Base-by-base conservation (phyloP, 192 early-diverging fungal genomes). In the Diversispora eburnea region DNA sequence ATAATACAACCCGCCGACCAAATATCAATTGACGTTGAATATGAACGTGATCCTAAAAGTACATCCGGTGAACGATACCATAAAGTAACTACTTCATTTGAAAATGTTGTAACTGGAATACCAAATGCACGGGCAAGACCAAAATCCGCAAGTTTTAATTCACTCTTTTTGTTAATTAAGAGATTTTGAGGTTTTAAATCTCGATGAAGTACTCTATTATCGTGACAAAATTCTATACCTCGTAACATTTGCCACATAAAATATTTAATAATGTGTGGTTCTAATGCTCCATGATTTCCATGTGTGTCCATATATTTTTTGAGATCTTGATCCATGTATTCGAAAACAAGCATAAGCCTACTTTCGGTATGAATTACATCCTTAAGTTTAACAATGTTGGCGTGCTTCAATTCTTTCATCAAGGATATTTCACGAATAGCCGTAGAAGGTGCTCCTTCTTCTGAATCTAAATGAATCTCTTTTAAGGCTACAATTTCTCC, bases 1-100 rank as follows among this genome's bases (percentile, higher is more conserved):
- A 99, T 95, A 78, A 99, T 99, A 80, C 97, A 99, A 51, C 97
- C 97, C 12, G 91, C 92, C 43, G 93, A 95, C 97, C 97, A 99
- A 42, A 99, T 96, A 76, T 99, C 97, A 73, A 99, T 98, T 22
- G 94, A 93, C 8, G 92, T 98, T 17, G 91, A 89, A 82, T 99
- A 99, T 77, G 91, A 93, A 67, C 93, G 88, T 54, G 95, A 97
- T 13, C 97, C 97, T 45, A 99, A 85, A 12, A 99, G 85, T n/a
- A 98, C 94, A 80, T 98, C 96, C 1, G 95, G 96, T 15, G 96
- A 82, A 74, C 97, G 88, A 77, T 99, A 99, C 97, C 97, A 99
- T 48, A 99, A 86, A 10, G 97, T 99, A 43, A 99, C 97, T 20
- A 99, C 97, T 80, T 99, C 97, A 81, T 98, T 96, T 22, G 94